Conservation (phyloP, 2,329 filamentous ascomycete species). For the Coniochaeta pulveracea region DNA sequence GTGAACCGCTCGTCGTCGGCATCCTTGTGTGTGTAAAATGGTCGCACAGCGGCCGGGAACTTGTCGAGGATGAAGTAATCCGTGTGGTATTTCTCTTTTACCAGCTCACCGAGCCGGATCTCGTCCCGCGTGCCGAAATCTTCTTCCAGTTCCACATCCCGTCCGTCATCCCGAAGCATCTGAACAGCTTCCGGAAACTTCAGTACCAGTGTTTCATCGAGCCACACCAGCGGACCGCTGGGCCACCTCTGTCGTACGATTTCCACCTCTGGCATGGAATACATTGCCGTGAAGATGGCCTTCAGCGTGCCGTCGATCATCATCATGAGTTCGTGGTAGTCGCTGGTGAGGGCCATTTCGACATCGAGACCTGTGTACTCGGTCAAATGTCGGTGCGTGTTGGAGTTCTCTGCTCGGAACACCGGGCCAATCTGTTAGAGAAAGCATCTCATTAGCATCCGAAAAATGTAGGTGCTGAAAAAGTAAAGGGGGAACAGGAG, state of each 20-base stretch:
- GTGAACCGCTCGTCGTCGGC: slow-evolving; percentile 61
- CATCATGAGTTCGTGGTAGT: slow-evolving; percentile 79
- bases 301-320: slow-evolving; percentile 75
- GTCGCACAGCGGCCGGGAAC: slow-evolving; percentile 72
- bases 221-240: slow-evolving; percentile 75
- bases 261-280: slow-evolving; percentile 61
- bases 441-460: too few relatives aligned
- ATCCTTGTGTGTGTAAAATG: slow-evolving; percentile 87
- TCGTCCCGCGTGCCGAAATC: slow-evolving; percentile 80
- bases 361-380: slow-evolving; percentile 90
- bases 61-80: slow-evolving; percentile 95
- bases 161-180: slow-evolving; percentile 74
- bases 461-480: too few relatives aligned
- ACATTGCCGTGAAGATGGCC: slow-evolving; percentile 62
- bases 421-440: slow-evolving; percentile 67
- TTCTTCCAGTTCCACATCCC: slow-evolving; percentile 57
- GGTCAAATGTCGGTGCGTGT: slow-evolving; percentile 87
- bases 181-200: slow-evolving; percentile 69
- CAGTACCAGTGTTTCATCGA: slow-evolving; percentile 74
- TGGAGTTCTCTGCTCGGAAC: slow-evolving; percentile 90
- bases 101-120: slow-evolving; percentile 70
- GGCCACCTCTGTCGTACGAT: slow-evolving; percentile 76
- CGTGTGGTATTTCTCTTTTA: slow-evolving; percentile 77
- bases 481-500: too few relatives aligned
- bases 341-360: slow-evolving; percentile 81